Evolutionary conservation across 2,329 filamentous ascomycete species (phyloP).

Genomic region (Xenoacremonium recifei): DNA sequence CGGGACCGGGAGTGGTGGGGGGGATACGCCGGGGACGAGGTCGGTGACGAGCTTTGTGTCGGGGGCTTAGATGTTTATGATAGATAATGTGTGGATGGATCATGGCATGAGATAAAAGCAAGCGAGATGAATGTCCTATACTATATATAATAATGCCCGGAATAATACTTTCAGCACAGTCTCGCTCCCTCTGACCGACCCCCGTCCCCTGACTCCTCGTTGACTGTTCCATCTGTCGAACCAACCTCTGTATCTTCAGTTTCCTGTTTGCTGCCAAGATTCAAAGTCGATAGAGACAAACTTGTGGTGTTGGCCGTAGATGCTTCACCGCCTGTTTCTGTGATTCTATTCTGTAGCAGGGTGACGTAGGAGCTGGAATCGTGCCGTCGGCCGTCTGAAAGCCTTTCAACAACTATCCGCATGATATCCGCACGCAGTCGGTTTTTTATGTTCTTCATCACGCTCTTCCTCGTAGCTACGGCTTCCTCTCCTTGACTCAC

Average conservation of each 20-base stretch:
- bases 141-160: neutral
- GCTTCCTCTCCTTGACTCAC: slow-evolving; percentile 3
- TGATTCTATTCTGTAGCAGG: no score
- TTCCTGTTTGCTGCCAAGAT: no score
- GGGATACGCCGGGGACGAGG: slow-evolving; percentile 1
- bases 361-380: no score
- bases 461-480: neutral
- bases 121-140: neutral
- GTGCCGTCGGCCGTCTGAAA: slow-evolving; percentile 6
- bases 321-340: no score
- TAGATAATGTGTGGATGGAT: neutral
- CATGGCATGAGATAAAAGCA: neutral
- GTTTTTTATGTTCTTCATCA: slow-evolving; percentile 4
- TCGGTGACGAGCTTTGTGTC: neutral
- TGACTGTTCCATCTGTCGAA: no score
- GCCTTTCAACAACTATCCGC: slow-evolving; percentile 1
- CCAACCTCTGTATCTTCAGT: no score
- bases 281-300: no score
- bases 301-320: no score
- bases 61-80: neutral
- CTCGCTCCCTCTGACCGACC: neutral
- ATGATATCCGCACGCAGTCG: slow-evolving; percentile 2
- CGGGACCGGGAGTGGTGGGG: slow-evolving; percentile 4
- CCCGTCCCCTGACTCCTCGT: neutral
- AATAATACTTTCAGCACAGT: neutral